A percentile compares a stretch with the other conserved stretches of the same genome.
Conservation (phyloP, 2,329 filamentous ascomycete genomes). For the Boeremia lycopersici region DNA sequence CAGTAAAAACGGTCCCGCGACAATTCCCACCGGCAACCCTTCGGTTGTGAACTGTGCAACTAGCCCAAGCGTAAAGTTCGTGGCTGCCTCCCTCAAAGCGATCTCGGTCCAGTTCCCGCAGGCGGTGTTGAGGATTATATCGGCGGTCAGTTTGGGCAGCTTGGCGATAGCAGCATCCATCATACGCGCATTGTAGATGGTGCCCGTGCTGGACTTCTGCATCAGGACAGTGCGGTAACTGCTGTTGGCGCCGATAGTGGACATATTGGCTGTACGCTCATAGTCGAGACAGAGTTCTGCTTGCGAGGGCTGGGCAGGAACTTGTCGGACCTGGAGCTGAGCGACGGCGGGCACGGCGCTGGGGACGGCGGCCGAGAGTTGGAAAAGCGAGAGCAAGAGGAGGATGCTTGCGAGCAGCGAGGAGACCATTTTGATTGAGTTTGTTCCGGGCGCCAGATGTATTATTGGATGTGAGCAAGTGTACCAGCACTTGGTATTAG, state of each 20-base stretch:
- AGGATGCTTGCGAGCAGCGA: conserved; percentile 33
- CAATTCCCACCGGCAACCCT: conserved; percentile 38
- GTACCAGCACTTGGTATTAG: conserved; percentile 35
- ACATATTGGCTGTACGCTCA: conserved; percentile 54
- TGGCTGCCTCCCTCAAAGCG: conserved; percentile 52
- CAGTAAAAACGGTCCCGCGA: conserved; percentile 32
- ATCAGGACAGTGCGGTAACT: conserved; percentile 56
- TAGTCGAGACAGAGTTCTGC: conserved; percentile 51
- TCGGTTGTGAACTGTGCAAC: conserved; percentile 46
- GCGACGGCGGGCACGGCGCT: conserved; percentile 21
- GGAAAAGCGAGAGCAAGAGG: conserved; percentile 35
- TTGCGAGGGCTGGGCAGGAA: conserved; percentile 28
- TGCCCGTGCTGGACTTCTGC: conserved; percentile 52
- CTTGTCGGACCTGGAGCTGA: conserved; percentile 36
- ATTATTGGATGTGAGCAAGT: conserved; percentile 24
- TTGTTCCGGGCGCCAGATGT: neutral
- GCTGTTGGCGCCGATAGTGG: conserved; percentile 54
- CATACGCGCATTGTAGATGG: conserved; percentile 46
- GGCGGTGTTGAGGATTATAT: conserved; percentile 50
- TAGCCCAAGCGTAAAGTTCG: conserved; percentile 53
- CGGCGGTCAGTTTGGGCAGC: conserved; percentile 47
- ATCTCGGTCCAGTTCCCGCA: conserved; percentile 56
- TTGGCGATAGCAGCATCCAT: conserved; percentile 51
- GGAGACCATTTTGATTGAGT: conserved; percentile 30
- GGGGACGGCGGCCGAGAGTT: conserved; percentile 22